Percentiles rank a stretch among this genome's conserved stretches.
These are phyloP conservation scores for Colletotrichum sansevieriae DNA, from an alignment of 2,329 filamentous ascomycete genomes.

Conservation along the genomic window DNA sequence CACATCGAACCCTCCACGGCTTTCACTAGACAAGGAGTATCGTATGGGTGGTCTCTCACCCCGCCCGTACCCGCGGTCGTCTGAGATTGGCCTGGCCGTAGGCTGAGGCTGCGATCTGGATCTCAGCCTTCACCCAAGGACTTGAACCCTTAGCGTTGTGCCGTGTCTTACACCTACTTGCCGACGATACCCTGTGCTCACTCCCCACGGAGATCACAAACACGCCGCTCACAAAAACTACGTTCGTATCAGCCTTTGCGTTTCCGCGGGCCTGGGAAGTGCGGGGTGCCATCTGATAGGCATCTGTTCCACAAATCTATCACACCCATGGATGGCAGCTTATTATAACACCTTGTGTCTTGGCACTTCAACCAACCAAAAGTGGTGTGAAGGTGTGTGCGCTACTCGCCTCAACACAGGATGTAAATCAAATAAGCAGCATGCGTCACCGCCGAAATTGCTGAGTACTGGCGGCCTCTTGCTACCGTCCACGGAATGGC, in stretches of 20 bases:
- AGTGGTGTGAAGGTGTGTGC: neutral
- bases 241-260: conserved; percentile 32
- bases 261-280: conserved; percentile 34
- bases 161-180: conserved; percentile 7
- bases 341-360: conserved; percentile 8
- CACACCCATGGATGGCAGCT: conserved; percentile 8
- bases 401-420: neutral
- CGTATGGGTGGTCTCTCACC: conserved; percentile 62
- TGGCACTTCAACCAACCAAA: conserved; percentile 8
- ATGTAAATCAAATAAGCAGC: neutral
- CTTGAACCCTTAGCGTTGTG: neutral
- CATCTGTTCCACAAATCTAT: conserved; percentile 19
- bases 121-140: conserved; percentile 9
- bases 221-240: conserved; percentile 7
- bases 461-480: conserved; percentile 1
- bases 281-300: conserved; percentile 14
- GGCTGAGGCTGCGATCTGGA: conserved; percentile 56
- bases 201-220: conserved; percentile 3
- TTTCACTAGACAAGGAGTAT: conserved; percentile 62
- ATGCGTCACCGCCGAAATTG: neutral
- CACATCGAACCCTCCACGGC: conserved; percentile 57
- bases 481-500: neutral
- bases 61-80: conserved; percentile 59
- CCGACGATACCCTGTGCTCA: neutral
- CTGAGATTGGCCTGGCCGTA: conserved; percentile 67